phyloP scores from a whole-genome alignment of 495 filamentous ascomycete species.

The Daldinia grandis region DNA sequence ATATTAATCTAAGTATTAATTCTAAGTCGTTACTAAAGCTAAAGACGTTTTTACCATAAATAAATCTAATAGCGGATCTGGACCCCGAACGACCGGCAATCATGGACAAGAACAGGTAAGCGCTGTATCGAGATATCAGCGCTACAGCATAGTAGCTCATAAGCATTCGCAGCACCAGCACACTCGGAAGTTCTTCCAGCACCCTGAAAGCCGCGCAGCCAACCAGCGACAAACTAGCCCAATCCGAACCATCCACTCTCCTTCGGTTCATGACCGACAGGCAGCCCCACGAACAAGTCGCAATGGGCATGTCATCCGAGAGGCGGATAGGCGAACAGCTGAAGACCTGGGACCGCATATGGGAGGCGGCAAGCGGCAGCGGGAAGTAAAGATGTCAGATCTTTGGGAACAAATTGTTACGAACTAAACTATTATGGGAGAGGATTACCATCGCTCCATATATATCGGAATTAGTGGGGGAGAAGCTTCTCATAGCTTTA shows the following conservation, averaged over 20 bases:
- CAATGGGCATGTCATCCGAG: background rate
- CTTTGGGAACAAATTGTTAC: background rate
- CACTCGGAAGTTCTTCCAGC: background rate
- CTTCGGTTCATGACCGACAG: background rate
- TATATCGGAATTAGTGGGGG: background rate
- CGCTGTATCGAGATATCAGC: background rate
- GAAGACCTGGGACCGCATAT: slow-evolving; percentile 3
- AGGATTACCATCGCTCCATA: background rate
- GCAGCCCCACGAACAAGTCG: slow-evolving; percentile 19
- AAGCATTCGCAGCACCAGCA: background rate
- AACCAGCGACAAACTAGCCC: background rate
- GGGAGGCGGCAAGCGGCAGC: slow-evolving; percentile 13
- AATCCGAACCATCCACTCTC: background rate
- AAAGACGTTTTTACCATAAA: background rate
- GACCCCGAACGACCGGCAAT: background rate
- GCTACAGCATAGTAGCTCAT: slow-evolving; percentile 5
- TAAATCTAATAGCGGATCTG: background rate
- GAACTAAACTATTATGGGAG: background rate
- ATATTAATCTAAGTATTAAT: background rate
- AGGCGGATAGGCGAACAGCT: background rate
- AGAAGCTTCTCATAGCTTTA: background rate
- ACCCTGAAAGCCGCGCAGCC: background rate
- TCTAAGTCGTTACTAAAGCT: background rate
- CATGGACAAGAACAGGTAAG: slow-evolving; percentile 23
- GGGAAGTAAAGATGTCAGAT: background rate